Evolutionary conservation across 495 filamentous ascomycete genomes (phyloP), one percentile per base, ranked within the genome.

Genomic region (Sabuloglossum arenarium): DNA sequence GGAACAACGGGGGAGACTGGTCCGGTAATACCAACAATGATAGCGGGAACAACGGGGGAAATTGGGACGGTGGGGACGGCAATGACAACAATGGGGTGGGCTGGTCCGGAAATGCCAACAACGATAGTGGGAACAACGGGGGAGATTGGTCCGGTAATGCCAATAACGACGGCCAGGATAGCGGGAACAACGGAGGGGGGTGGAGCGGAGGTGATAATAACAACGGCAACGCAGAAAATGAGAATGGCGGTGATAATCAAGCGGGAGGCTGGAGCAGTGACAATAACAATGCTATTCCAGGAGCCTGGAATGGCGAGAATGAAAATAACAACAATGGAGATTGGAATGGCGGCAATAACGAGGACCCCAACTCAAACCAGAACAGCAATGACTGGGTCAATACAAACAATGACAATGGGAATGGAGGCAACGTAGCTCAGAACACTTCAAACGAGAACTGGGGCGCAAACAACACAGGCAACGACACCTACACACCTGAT

Each of bases 241-340:
- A n/a, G n/a, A n/a, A n/a, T 21, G 39, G 39, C 4, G 28, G 9
- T 25, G 16, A 57, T 29, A 50, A 25, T n/a, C 55, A 55, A 14
- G 31, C n/a, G n/a, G n/a, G n/a, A n/a, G n/a, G n/a, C n/a, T n/a
- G 32, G 8, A 21, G 30, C 23, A 3, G 25, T 14, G 11, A 14
- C 12, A 9, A 37, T 14, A 1, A 14, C 34, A 37, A 37, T 14
- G 12, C 12, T 14, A 37, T 12, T 14, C 34, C 34, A 2, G 39
- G 39, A 43, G 49, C n/a, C 23, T 28, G 23, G 23, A 11, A n/a
- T 21, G 49, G 19, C 24, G 10, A 51, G 11, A 59, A 56, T 32
- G 25, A 59, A n/a, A 53, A 39, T 14, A 59, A 55, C 29, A 45
- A 46, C 29, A 30, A 60, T 27, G 43, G 49, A 29, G 27, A 21